Base-by-base conservation (phyloP, 306 rosid genomes). In the Cucumis hystrix region DNA sequence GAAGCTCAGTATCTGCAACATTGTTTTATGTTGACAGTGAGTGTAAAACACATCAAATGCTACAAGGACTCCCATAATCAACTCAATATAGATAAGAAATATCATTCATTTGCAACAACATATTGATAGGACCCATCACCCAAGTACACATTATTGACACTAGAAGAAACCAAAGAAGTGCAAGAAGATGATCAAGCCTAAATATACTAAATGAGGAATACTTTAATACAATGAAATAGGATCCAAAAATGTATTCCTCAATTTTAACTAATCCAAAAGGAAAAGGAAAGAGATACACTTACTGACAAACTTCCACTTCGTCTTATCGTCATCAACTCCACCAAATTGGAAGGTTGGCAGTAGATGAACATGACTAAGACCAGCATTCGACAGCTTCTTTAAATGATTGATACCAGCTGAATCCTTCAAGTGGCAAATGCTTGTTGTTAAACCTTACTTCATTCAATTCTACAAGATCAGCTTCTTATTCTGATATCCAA, bases 321-420 rank as follows among this genome's bases (percentile, higher is more conserved):
- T 91, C 83, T 92, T 95, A 75, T 83, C 87, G 83, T 95, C 98
- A 82, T 87, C 97, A 80, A 95, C 96, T 45, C 81, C 97, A 13
- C 91, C 96, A 89, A 92, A 95, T 61, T 95, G 98, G 84, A 85
- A 95, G 54, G 97, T 77, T 51, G 97, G 97, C 71, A 95, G 87
- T 63, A 95, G 85, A 92, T 95, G 98, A 79, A 95, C 66, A 71
- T 95, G 98, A 65, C 90, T 88, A 79, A 95, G 30, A 80, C 98
- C 98, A 63, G 97, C 95, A 82, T 86, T 85, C 68, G 96, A 92
- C 84, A 95, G 80, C 83, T 86, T 90, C 91, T 83, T 90, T 51
- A 95, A 86, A 90, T 95, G 98, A 77, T 60, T 82, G 67, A 87
- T 86, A 56, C 98, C 93, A 6, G 90, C 88, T 2, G 97, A 92